Percentiles rank a stretch among this genome's conserved stretches.
Conservation (phyloP, 1,284 basidiomycete genomes). For the Microstroma glucosiphilum region DNA sequence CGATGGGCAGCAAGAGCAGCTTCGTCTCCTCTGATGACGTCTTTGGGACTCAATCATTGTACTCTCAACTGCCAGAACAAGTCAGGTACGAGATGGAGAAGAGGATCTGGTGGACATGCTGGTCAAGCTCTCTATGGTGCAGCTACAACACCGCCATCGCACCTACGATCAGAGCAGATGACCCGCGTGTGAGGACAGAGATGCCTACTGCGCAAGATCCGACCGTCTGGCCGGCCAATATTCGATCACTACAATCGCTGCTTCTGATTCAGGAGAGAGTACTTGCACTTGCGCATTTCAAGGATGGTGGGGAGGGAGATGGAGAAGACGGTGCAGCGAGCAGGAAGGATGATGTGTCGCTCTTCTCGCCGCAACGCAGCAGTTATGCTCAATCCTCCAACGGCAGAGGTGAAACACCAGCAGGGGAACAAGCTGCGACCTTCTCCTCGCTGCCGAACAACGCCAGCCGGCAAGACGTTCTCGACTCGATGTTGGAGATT, state of each 20-base stretch:
- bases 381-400: neutral
- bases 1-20: slow-evolving; percentile 1
- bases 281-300: slow-evolving; percentile 30
- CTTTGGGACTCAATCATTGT: slow-evolving; percentile 1
- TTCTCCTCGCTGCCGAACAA: slow-evolving; percentile 26
- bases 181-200: slow-evolving; percentile 39
- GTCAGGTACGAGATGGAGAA: slow-evolving; percentile 43
- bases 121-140: slow-evolving; percentile 15
- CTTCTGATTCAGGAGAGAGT: slow-evolving; percentile 40
- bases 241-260: slow-evolving; percentile 35
- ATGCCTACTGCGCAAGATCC: slow-evolving; percentile 24
- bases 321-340: neutral
- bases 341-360: neutral
- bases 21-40: neutral
- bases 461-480: slow-evolving; percentile 32
- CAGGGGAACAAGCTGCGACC: slow-evolving; percentile 13
- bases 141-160: slow-evolving; percentile 39
- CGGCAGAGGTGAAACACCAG: neutral
- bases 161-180: slow-evolving; percentile 42
- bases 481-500: slow-evolving; percentile 39
- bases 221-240: slow-evolving; percentile 29
- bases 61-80: slow-evolving; percentile 9
- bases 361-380: neutral
- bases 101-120: slow-evolving; percentile 42
- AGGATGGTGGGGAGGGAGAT: slow-evolving; percentile 10